A percentile compares a stretch with the other conserved stretches of the same genome.
phyloP scores from a whole-genome alignment of 805 yeast species.

The Cyberlindnera meyerae region DNA sequence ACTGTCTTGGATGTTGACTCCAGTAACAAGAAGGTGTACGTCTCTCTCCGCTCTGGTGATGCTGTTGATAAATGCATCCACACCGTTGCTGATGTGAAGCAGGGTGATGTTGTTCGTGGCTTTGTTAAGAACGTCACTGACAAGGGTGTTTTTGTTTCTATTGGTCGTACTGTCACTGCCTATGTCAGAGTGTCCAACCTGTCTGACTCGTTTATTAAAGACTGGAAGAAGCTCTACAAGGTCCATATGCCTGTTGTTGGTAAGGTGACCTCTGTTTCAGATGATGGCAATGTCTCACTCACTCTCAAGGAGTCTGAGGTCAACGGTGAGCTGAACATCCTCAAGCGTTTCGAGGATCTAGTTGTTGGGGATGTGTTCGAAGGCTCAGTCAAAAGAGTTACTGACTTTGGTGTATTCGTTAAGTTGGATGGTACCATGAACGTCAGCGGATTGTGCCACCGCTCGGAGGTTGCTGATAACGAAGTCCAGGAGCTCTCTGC shows the following conservation, averaged over 20 bases:
- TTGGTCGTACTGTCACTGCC: slow-evolving; percentile 69
- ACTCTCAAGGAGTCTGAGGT: slow-evolving; percentile 80
- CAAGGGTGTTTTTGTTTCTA: slow-evolving; percentile 70
- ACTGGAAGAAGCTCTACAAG: slow-evolving; percentile 78
- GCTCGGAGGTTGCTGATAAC: slow-evolving; percentile 75
- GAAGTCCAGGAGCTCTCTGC: slow-evolving; percentile 50
- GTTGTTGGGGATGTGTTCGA: slow-evolving; percentile 65
- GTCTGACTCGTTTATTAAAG: slow-evolving; percentile 75
- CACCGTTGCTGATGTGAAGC: slow-evolving; percentile 47
- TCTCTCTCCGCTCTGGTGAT: slow-evolving; percentile 54
- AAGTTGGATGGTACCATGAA: slow-evolving; percentile 68
- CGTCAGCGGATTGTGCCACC: slow-evolving; percentile 84
- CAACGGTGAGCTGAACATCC: slow-evolving; percentile 56
- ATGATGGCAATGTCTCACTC: slow-evolving; percentile 62
- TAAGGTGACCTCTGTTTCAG: slow-evolving; percentile 58
- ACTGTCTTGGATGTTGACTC: slow-evolving; percentile 38
- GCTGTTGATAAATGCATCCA: slow-evolving; percentile 47
- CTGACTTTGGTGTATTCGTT: slow-evolving; percentile 90
- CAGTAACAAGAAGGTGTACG: slow-evolving; percentile 47
- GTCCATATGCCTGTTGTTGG: slow-evolving; percentile 72
- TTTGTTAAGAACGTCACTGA: slow-evolving; percentile 69
- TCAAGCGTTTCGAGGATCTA: slow-evolving; percentile 64
- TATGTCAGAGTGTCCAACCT: slow-evolving; percentile 77
- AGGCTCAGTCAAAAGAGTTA: slow-evolving; percentile 71
- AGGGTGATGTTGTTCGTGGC: slow-evolving; percentile 78